Evolutionary conservation across 2,329 filamentous ascomycete genomes (phyloP).

Genomic region (Talaromyces sp.): DNA sequence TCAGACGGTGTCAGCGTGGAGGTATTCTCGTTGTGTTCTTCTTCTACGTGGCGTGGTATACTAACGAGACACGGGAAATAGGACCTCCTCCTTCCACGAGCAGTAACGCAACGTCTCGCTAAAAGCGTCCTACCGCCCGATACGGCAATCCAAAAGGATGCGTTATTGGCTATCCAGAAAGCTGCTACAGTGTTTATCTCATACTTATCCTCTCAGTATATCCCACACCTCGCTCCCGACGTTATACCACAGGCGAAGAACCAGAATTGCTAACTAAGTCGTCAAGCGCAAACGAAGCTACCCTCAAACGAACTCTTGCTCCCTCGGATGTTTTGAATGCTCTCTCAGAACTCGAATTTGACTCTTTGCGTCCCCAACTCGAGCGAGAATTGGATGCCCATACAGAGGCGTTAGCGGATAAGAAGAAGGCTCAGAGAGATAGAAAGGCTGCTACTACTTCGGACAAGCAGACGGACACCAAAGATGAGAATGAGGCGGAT

Average conservation of each 20-base stretch:
- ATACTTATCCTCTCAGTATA: conserved; percentile 59
- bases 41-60: not conserved
- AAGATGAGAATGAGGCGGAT: conserved; percentile 15
- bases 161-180: conserved; percentile 60
- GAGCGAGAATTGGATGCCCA: conserved; percentile 56
- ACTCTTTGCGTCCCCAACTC: conserved; percentile 55
- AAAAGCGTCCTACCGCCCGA: conserved; percentile 63
- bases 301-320: conserved; percentile 59
- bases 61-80: conserved; percentile 25
- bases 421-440: conserved; percentile 40
- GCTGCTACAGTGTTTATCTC: conserved; percentile 65
- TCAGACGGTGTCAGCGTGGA: conserved; percentile 41
- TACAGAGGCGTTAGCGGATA: conserved; percentile 33
- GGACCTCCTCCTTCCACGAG: conserved; percentile 62
- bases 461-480: conserved; percentile 19
- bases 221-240: not conserved
- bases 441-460: conserved; percentile 41
- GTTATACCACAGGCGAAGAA: not conserved
- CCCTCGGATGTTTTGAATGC: conserved; percentile 60
- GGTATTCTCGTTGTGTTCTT: conserved; percentile 23
- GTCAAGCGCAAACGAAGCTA: conserved; percentile 58
- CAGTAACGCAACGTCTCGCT: conserved; percentile 58
- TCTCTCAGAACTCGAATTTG: conserved; percentile 58
- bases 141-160: conserved; percentile 63
- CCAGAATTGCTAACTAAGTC: conserved; percentile 7